These are phyloP conservation scores for Phytophthora hibernalis DNA, from an alignment of 352 stramenopile species.

Conservation along the genomic window DNA sequence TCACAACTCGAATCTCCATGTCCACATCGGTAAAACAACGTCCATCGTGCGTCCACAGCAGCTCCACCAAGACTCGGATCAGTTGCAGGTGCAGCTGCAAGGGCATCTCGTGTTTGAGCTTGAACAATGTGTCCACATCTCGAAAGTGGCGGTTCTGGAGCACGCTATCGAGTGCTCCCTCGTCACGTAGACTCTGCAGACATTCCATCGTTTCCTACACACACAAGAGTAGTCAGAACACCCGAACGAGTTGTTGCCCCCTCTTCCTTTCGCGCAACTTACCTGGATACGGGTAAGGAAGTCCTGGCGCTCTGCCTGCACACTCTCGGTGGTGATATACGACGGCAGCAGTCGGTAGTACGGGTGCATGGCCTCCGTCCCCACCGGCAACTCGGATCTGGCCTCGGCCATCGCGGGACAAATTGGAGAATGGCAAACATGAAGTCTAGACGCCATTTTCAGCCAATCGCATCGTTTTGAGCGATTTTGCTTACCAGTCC, in stretches of 20 bases:
- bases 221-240: constrained; percentile 1
- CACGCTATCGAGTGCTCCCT: background rate
- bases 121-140: constrained; percentile 61
- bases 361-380: constrained; percentile 36
- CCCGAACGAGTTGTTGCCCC: background rate
- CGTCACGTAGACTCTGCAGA: constrained; percentile 39
- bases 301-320: constrained; percentile 49
- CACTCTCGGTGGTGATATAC: constrained; percentile 53
- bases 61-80: constrained; percentile 52
- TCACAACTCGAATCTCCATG: constrained; percentile 54
- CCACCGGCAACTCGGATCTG: background rate
- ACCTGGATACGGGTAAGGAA: constrained; percentile 55
- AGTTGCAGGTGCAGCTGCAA: constrained; percentile 47
- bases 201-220: constrained; percentile 47
- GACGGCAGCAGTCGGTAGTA: constrained; percentile 71
- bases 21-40: constrained; percentile 57
- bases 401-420: constrained; percentile 11
- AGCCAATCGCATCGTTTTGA: constrained; percentile 15
- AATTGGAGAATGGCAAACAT: constrained; percentile 11
- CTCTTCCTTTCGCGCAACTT: background rate
- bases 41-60: constrained; percentile 56
- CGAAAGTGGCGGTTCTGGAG: constrained; percentile 74
- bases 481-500: constrained; percentile 6
- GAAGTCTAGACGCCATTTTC: constrained; percentile 7
- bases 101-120: constrained; percentile 70